phyloP scores from a whole-genome alignment of 139 green algal genomes.

The Coccomyxa sp. region DNA sequence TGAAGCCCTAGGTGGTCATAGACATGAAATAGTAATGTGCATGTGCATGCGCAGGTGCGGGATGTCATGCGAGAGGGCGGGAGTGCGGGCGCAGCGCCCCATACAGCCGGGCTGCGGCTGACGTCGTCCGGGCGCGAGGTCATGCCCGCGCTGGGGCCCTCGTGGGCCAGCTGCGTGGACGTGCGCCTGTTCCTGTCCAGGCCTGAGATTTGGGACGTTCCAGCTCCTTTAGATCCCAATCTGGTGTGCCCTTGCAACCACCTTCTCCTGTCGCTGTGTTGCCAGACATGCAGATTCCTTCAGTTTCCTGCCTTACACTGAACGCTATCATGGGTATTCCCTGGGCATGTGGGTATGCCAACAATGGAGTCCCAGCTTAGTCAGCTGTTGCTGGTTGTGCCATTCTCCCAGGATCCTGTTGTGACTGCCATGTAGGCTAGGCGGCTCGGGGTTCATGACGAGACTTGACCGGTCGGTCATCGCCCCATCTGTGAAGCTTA shows the following conservation, averaged over 20 bases:
- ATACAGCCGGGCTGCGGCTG: slow-evolving; percentile 34
- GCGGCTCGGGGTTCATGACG: too few relatives aligned
- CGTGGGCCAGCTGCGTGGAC: slow-evolving; percentile 75
- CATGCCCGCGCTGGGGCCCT: slow-evolving; percentile 64
- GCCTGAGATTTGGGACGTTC: not conserved
- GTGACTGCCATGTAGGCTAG: not conserved
- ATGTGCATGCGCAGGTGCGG: slow-evolving; percentile 9
- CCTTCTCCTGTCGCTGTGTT: too few relatives aligned
- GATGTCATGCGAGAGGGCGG: slow-evolving; percentile 9
- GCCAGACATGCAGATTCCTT: not conserved
- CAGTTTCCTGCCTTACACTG: not conserved
- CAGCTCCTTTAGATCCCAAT: not conserved
- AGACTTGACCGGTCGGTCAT: too few relatives aligned
- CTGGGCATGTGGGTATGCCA: too few relatives aligned
- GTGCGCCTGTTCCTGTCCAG: slow-evolving; percentile 56
- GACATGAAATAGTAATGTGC: not conserved
- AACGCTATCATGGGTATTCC: not conserved
- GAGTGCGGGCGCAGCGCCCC: not conserved
- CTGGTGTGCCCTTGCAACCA: not conserved
- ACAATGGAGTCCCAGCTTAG: not conserved
- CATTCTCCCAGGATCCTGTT: not conserved
- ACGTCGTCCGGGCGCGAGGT: slow-evolving; percentile 46
- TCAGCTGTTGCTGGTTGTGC: not conserved
- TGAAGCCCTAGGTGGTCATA: not conserved
- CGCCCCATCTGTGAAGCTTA: too few relatives aligned